Evolutionary conservation across 805 yeast genomes (phyloP), one percentile per base, ranked within the genome.

Genomic region (Torulaspora microellipsoides): DNA sequence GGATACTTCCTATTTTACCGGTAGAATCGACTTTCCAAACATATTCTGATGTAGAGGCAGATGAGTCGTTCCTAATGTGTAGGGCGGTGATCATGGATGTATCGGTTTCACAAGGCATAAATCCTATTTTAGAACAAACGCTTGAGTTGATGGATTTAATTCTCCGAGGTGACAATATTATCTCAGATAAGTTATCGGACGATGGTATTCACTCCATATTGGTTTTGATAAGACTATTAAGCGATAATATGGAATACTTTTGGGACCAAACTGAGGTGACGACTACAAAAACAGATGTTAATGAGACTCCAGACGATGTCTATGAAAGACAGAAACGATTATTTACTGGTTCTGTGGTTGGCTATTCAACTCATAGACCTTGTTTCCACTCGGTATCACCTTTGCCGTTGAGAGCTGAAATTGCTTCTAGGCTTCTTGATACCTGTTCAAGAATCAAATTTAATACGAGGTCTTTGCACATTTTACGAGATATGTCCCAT

Each of bases 221-320:
- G 15, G 56, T 71, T 1, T 39, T 73, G 8, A 41, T 72, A 9
- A 57, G 71, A 38, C 57, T 76, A 23, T 46, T 75, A 15, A 64
- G 72, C 9, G 73, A 69, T 46, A 51, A 67, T n/a, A 48, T 65
- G 32, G 73, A 71, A 45, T 54, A 59, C 20, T 63, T 60, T 42
- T 71, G 76, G 76, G 67, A 63, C 29, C 28, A 50, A 15, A 28
- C 42, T 3, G 56, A 64, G 31, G 33, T 43, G 14, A 27, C 27
- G 17, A 32, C 20, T 36, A 14, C 29, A 15, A 15, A 43, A 12
- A 20, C 27, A 12, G 32, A 37, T 30, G 23, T 20, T 27, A 33
- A 14, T 20, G 49, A 15, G 12, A n/a, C 23, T 10, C 13, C 31
- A 6, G 41, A 31, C 32, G 49, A 31, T 15, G 35, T 30, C 4